Evolutionary conservation across 345 rosid species (phyloP).

Genomic region (Raphanus sativus): DNA sequence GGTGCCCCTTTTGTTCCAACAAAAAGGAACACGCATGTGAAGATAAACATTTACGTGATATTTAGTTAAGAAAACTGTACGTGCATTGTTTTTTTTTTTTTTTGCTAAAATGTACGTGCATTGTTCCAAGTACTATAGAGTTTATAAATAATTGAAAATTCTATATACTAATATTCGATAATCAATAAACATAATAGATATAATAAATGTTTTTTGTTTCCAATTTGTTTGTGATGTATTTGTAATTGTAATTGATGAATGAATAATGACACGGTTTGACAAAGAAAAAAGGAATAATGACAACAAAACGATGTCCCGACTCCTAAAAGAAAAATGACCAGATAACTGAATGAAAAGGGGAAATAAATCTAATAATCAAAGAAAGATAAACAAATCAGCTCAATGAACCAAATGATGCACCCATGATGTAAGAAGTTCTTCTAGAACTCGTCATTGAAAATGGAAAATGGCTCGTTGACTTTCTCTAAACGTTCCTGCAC

Average conservation of each 20-base stretch:
- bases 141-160: not conserved
- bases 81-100: not conserved
- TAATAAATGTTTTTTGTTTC: not conserved
- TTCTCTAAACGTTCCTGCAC: not conserved
- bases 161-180: not conserved
- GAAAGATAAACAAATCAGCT: not conserved
- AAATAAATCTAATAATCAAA: not conserved
- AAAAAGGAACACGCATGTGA: not conserved
- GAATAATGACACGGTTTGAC: not conserved
- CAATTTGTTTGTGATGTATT: not conserved
- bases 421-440: not conserved
- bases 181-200: not conserved
- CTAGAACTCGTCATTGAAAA: not conserved
- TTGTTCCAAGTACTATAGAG: not conserved
- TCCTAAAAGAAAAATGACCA: not conserved
- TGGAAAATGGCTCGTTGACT: not conserved
- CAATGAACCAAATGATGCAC: not conserved
- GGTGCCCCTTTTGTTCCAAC: too few species aligned
- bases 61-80: not conserved
- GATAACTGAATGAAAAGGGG: not conserved
- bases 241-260: not conserved
- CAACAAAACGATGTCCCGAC: not conserved
- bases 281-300: not conserved
- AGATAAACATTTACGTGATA: not conserved
- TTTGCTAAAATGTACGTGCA: too few species aligned